Evolutionary conservation across 2,329 filamentous ascomycete species (phyloP), one percentile per base, ranked within the genome.

Genomic region (Colletotrichum sp.): DNA sequence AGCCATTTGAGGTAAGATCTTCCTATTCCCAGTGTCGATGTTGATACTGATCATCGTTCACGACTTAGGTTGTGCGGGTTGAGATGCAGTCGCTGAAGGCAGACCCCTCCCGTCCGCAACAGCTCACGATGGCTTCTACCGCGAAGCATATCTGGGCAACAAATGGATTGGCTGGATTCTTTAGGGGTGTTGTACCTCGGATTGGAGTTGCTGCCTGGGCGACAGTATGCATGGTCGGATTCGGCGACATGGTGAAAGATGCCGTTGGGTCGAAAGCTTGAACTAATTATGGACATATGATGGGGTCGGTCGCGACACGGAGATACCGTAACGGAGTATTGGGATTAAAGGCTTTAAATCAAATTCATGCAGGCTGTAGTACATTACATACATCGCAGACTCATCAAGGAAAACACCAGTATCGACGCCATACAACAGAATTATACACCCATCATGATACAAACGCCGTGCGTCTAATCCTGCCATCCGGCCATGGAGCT

Each of bases 401-500:
- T 52, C 32, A 18, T 44, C 18, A 15, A 68, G 24, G 34, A 18
- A 39, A 71, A 21, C 24, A 32, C 44, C 39, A 24, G 6, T n/a
- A 44, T 70, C 26, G 59, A 65, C 67, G 71, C 71, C 71, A 13
- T 63, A 44, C n/a, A 71, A 8, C 24, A 59, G 21, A 67, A 36
- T 36, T 16, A n/a, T 36, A 21, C 52, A 55, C 13, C 39, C 36
- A 44, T 52, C 65, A 36, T 57, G 28, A 28, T 18, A 24, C 9
- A 44, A 24, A 24, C 24, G 26, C 18, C 18, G n/a, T 16, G 26
- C 28, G 16, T 24, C 39, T 70, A 76, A 16, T 76, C 71, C 74
- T 76, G 74, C 74, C 73, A 76, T 57, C 72, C 77, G 3, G 71
- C 76, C 75, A 77, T 78, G 36, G 71, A 75, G 55, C 72, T 74